Percentiles rank a stretch among this genome's conserved stretches.
Evolutionary conservation across 2,329 filamentous ascomycete species (phyloP).

Genomic region (Aspergillus melleus): DNA sequence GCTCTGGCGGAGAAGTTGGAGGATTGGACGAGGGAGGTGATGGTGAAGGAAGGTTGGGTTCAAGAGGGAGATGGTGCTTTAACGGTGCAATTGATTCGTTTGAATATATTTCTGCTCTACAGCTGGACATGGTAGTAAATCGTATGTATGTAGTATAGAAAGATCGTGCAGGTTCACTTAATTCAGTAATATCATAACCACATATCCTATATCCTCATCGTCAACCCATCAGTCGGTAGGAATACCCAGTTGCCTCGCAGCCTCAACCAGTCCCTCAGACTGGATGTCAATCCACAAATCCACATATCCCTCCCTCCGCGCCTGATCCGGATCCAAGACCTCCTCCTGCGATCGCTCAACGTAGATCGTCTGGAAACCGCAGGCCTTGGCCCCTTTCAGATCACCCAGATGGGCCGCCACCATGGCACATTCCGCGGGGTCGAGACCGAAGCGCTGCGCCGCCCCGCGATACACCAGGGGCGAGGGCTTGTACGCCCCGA

Average conservation of each 20-base stretch:
- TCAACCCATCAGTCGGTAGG: background rate
- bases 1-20: too few relatives aligned
- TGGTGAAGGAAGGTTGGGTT: too few relatives aligned
- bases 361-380: conserved; percentile 71
- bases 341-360: conserved; percentile 70
- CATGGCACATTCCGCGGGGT: conserved; percentile 67
- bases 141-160: too few relatives aligned
- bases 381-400: conserved; percentile 63
- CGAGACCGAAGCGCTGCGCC: conserved; percentile 56
- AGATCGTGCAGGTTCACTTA: too few relatives aligned
- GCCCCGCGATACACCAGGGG: conserved; percentile 69
- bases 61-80: too few relatives aligned
- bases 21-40: too few relatives aligned
- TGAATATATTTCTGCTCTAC: too few relatives aligned
- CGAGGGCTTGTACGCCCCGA: conserved; percentile 73
- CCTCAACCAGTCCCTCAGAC: conserved; percentile 55
- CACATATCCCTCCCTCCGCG: conserved; percentile 60
- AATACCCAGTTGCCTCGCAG: conserved; percentile 51
- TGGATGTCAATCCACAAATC: conserved; percentile 61
- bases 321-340: conserved; percentile 55
- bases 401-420: conserved; percentile 75
- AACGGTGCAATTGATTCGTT: too few relatives aligned
- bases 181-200: background rate
- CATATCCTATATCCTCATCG: background rate
- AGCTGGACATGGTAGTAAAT: too few relatives aligned